Percentiles rank a stretch among this genome's conserved stretches.
Evolutionary conservation across 768 basidiomycete species (phyloP).

Genomic region (Suillus variegatus): DNA sequence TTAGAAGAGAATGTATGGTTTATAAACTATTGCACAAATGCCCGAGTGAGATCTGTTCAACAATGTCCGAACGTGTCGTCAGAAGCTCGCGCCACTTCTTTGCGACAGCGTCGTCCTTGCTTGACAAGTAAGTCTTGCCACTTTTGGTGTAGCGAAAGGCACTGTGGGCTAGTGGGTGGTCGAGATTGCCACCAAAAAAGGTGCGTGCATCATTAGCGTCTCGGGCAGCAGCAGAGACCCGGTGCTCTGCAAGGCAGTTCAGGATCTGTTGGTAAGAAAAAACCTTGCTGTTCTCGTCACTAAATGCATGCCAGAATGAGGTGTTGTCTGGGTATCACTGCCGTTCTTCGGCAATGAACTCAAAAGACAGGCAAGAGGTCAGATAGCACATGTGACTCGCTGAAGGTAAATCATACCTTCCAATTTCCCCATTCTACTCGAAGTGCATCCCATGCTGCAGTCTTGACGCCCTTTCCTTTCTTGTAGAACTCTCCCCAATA

Average conservation of each 20-base stretch:
- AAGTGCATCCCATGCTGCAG: slow-evolving; percentile 14
- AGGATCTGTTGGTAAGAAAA: slow-evolving; percentile 14
- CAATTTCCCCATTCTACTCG: slow-evolving; percentile 17
- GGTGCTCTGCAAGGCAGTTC: background rate
- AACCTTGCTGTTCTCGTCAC: slow-evolving; percentile 8
- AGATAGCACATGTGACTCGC: background rate
- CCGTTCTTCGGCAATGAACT: slow-evolving; percentile 18
- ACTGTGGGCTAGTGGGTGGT: too few relatives aligned
- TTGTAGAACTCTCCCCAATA: slow-evolving; percentile 20
- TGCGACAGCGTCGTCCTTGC: too few relatives aligned
- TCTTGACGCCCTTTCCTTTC: slow-evolving; percentile 7
- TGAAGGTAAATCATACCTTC: slow-evolving; percentile 6
- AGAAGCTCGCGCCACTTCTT: too few relatives aligned
- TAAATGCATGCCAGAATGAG: slow-evolving; percentile 17
- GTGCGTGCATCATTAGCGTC: slow-evolving; percentile 9
- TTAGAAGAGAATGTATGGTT: too few relatives aligned
- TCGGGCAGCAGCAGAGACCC: background rate
- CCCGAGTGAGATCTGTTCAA: too few relatives aligned
- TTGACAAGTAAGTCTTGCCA: too few relatives aligned
- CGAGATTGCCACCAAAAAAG: too few relatives aligned
- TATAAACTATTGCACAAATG: too few relatives aligned
- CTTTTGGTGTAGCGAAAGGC: too few relatives aligned
- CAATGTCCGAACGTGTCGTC: too few relatives aligned
- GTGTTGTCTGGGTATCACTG: slow-evolving; percentile 6
- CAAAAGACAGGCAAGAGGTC: background rate